Base-by-base conservation (phyloP, 2,329 filamentous ascomycete species). In the Ceratocystis lukuohia region DNA sequence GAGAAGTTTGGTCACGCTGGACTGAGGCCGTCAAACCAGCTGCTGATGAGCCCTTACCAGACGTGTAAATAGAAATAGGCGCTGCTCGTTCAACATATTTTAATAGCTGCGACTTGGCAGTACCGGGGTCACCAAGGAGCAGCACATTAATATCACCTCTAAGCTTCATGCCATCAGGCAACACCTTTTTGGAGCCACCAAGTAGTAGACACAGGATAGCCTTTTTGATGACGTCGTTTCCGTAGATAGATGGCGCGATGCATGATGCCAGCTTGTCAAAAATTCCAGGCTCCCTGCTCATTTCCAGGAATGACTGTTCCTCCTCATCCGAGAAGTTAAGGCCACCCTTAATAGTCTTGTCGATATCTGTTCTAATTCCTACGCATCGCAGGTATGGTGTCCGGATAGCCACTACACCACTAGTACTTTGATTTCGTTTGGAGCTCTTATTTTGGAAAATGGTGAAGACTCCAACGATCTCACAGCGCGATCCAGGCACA, bases 121-220 rank as follows among this genome's bases (percentile, higher is more conserved):
- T 99, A 84, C 94, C 94, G 0, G 94, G 94, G 70, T 99, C 94
- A 83, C 94, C 94, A 28, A 99, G 87, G 30, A 99, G 83, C 12
- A 99, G 83, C 3, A 99, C 93, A 75, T 99, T 99, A 76, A 99
- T 99, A 73, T 99, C 94, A 72, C 94, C 94, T 82, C 94, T 86
- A 7, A 99, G 83, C 73, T 89, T 96, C 92, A 99, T 99, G 45
- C 94, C 94, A 71, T 99, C 94, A 0, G 94, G 94, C 0, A 99
- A 79, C 46, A 99, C 95, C 77, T 99, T 99, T 77, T 99, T 99
- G 37, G 91, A 96, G 15, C 94, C 94, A 67, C 94, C 94, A 74
- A 97, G 85, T 1, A 99, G 80, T 5, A 99, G 80, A 77, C 94
- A 99, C 1, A 95, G 84, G 71, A 99, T 97, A 3, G 94, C 87